Percentiles rank a stretch among this genome's conserved stretches.
phyloP scores from a whole-genome alignment of 768 basidiomycete species.

The Collybia sordida region DNA sequence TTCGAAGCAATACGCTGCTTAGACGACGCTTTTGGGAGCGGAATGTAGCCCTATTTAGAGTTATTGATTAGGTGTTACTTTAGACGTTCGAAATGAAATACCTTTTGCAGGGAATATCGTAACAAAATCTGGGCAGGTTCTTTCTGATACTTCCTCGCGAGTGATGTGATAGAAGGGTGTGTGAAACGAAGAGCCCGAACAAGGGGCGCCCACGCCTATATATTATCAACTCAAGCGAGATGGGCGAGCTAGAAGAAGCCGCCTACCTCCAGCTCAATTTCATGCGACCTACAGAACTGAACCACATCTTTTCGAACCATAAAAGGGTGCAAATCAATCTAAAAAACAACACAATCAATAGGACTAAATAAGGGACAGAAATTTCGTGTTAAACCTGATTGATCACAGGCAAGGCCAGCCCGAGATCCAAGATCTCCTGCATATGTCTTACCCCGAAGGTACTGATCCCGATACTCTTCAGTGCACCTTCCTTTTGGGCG shows the following conservation, averaged over 20 bases:
- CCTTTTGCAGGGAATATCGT: conserved; percentile 81
- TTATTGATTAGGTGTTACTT: neutral
- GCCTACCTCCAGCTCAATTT: conserved; percentile 62
- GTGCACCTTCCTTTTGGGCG: conserved; percentile 56
- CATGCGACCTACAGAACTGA: conserved; percentile 51
- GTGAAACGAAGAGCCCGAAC: conserved; percentile 66
- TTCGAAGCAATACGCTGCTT: conserved; percentile 57
- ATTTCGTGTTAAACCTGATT: conserved; percentile 48
- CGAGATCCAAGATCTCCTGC: conserved; percentile 45
- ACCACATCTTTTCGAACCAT: conserved; percentile 67
- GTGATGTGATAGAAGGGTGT: conserved; percentile 52
- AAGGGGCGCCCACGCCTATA: conserved; percentile 72
- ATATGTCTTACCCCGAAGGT: conserved; percentile 61
- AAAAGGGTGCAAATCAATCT: conserved; percentile 67
- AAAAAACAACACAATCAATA: conserved; percentile 2
- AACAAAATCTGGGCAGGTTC: conserved; percentile 60
- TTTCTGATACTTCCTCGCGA: conserved; percentile 57
- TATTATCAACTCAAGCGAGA: neutral
- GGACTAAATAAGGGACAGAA: conserved; percentile 1
- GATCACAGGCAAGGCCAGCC: conserved; percentile 51
- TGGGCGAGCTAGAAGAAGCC: neutral
- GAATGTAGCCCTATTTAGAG: conserved; percentile 47
- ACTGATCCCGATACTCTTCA: conserved; percentile 67
- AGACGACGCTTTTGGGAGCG: conserved; percentile 64
- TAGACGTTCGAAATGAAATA: conserved; percentile 15